phyloP scores from a whole-genome alignment of 345 rosid species.

The Arabis alpina region DNA sequence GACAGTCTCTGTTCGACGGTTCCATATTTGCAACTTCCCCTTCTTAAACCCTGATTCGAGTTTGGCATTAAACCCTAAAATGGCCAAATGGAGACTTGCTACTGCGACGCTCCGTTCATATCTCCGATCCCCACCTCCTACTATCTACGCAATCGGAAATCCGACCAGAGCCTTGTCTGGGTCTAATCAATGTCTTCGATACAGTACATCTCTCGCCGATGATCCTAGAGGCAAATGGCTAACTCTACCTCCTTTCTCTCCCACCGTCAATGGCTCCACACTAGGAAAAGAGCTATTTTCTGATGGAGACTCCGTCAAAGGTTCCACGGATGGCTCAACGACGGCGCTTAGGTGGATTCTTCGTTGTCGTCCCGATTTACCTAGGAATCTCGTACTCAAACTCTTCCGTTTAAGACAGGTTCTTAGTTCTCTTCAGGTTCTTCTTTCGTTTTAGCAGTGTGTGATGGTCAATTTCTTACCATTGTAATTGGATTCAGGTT shows the following conservation, averaged over 20 bases:
- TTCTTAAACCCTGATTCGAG: constrained; percentile 29
- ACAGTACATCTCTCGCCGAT: constrained; percentile 26
- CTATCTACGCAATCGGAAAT: constrained; percentile 6
- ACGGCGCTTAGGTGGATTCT: constrained; percentile 86
- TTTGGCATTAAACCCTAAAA: constrained; percentile 21
- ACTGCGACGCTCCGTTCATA: constrained; percentile 48
- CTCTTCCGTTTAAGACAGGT: constrained; percentile 94
- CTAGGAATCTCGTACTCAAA: constrained; percentile 84
- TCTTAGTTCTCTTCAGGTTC: neutral
- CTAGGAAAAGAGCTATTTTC: constrained; percentile 55
- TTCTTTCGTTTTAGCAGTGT: constrained; percentile 1
- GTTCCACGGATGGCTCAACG: constrained; percentile 39
- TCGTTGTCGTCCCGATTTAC: constrained; percentile 81
- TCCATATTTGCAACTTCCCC: no score
- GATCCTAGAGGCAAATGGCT: constrained; percentile 61
- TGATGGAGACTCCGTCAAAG: constrained; percentile 14
- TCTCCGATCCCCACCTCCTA: constrained; percentile 32
- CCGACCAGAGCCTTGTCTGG: neutral
- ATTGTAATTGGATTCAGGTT: constrained; percentile 53
- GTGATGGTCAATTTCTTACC: neutral
- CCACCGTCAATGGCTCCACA: constrained; percentile 48
- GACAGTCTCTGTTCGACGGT: no score
- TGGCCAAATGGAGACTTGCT: constrained; percentile 42
- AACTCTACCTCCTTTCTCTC: constrained; percentile 67
- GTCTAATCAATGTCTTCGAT: constrained; percentile 33